Evolutionary conservation across 2,329 filamentous ascomycete genomes (phyloP), one percentile per base, ranked within the genome.

Genomic region (Coniochaeta sp.): DNA sequence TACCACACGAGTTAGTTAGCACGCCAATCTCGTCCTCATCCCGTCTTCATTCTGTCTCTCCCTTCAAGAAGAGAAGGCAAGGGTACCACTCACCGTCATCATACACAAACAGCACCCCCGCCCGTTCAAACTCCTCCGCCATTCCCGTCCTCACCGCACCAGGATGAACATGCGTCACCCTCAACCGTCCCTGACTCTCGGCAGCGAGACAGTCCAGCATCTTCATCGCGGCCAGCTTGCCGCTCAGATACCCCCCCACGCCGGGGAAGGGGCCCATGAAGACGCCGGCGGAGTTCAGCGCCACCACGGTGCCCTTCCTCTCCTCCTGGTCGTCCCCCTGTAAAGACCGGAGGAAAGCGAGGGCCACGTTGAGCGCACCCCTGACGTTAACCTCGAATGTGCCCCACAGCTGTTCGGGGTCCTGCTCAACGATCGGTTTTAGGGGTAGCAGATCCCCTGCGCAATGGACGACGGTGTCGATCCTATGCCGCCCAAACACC

Each of bases 161-260:
- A 0, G 75, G 74, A 24, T 77, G 73, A 14, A 76, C 58, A 27
- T 72, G 68, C 12, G 70, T 60, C 0, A 75, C 66, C 9, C 64
- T 60, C 9, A 75, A 45, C 47, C 31, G 33, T 4, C 58, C 56
- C 0, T 67, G 68, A 52, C 74, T 70, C 50, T 74, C 73, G 4
- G 59, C 55, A 1, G 63, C 65, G 18, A 76, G 56, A 47, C 65
- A 68, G 50, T 77, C 70, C 47, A 74, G 67, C 12, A 75, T 54
- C 53, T 70, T 73, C 31, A 65, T 63, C 0, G 65, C 58, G 0
- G 71, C 69, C 16, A 73, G 53, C 60, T 76, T 77, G 32, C 69
- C 69, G 0, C 66, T 65, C n/a, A 65, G 61, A 56, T 77, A 77
- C 7, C 62, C 57, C 16, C 62, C 63, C 42, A 67, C 66, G 1